Base-by-base conservation (phyloP, 1,139 yeast species). In the Hyphopichia wangnamkhiaoensis region DNA sequence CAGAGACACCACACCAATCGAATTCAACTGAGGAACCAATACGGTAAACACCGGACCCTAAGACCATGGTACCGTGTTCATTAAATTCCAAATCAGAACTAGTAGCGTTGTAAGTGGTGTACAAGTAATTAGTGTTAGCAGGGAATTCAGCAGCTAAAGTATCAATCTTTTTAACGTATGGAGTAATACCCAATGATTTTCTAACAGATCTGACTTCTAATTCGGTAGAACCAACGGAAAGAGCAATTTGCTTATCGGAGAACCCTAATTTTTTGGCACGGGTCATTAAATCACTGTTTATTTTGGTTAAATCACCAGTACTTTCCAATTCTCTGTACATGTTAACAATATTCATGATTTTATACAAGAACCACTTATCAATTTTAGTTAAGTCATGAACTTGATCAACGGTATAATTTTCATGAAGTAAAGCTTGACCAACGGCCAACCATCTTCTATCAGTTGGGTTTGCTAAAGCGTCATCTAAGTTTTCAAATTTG, bases 101-200 rank as follows among this genome's bases (percentile, higher is more conserved):
- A 56, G 87, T 90, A 43, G 97, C 98, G 61, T 90, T 93, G 74
- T 93, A 93, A 33, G 98, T 93, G 65, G 90, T 80, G 74, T 93
- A 93, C 65, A 93, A 77, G 69, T 93, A 93, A 73, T 93, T 93
- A 59, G 98, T 93, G 71, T 68, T 80, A 37, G 98, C 97, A 40
- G 98, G 98, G 82, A 93, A 93, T 67, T 93, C 98, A 39, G 98
- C 98, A 41, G 98, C 98, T 54, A 93, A 96, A 27, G 98, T 93
- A 73, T 93, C 98, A 57, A 93, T 93, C 71, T 91, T 96, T 68
- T 93, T 93, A 50, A 91, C 98, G 61, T 87, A 89, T 55, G 98
- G 98, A 49, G 82, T 70, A 49, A 93, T 82, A 45, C 95, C 95
- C 41, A 80, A 82, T 58, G 89, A 96, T 60, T 86, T 83, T 74